Evolutionary conservation across 176 grass and related monocot species (phyloP).

Genomic region (Melocanna baccifera): DNA sequence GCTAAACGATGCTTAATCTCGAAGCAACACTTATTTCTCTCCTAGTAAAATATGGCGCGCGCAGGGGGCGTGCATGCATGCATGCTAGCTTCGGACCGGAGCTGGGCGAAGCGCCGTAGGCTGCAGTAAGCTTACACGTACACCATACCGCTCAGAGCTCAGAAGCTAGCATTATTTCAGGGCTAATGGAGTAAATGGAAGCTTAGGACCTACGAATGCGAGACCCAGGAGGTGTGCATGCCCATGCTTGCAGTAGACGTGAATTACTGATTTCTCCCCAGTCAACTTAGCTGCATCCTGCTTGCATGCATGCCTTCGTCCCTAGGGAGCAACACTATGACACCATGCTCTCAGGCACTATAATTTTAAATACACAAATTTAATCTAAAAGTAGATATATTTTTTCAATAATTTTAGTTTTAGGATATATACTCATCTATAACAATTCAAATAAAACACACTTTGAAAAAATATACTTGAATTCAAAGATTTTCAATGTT

Average conservation of each 20-base stretch:
- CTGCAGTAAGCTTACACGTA: neutral
- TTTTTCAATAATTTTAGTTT: too few relatives aligned
- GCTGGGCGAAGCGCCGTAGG: neutral
- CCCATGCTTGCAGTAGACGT: neutral
- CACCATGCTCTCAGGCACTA: too few relatives aligned
- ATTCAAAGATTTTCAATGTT: too few relatives aligned
- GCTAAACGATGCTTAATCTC: neutral
- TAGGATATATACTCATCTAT: too few relatives aligned
- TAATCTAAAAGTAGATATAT: too few relatives aligned
- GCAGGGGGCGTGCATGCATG: neutral
- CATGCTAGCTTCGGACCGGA: neutral
- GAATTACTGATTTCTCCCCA: neutral
- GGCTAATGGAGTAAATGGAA: slow-evolving; percentile 2
- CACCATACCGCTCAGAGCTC: neutral
- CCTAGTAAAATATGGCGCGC: neutral
- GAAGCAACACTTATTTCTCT: neutral
- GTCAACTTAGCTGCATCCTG: slow-evolving; percentile 17
- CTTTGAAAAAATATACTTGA: too few relatives aligned
- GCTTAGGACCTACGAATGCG: neutral
- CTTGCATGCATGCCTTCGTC: neutral
- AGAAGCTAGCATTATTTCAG: neutral
- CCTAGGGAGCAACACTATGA: neutral
- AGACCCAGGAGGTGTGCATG: neutral
- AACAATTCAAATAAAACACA: too few relatives aligned
- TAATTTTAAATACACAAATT: too few relatives aligned